Conservation (phyloP, 192 early-diverging fungal species). For the Tieghemiomyces parasiticus region DNA sequence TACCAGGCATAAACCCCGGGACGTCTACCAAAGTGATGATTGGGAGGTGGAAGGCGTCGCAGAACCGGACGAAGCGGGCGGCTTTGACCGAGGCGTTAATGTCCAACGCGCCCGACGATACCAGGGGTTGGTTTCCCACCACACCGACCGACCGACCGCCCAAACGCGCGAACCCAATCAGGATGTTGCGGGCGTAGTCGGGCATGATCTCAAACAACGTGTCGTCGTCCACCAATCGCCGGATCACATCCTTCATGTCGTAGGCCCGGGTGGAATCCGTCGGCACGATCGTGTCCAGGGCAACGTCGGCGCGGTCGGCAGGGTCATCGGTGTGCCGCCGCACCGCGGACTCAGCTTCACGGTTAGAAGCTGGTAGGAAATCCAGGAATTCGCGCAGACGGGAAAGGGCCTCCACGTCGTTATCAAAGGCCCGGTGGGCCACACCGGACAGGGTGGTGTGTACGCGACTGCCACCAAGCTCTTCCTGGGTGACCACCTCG, state of each 20-base stretch:
- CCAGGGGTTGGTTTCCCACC: constrained; percentile 90
- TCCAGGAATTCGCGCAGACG: constrained; percentile 71
- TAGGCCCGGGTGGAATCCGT: constrained; percentile 82
- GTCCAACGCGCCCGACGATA: constrained; percentile 89
- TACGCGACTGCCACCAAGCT: constrained; percentile 77
- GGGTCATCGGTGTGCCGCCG: constrained; percentile 48
- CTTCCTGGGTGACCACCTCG: constrained; percentile 88
- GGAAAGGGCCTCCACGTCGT: constrained; percentile 78
- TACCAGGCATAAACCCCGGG: constrained; percentile 91
- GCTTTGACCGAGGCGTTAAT: constrained; percentile 93
- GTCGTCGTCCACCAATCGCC: constrained; percentile 65
- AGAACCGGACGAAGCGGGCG: constrained; percentile 90
- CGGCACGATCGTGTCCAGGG: constrained; percentile 80
- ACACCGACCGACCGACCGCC: constrained; percentile 73
- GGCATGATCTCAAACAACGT: constrained; percentile 86
- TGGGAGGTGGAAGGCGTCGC: constrained; percentile 93
- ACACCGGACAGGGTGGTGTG: constrained; percentile 90
- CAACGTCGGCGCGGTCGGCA: constrained; percentile 46
- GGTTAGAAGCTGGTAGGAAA: constrained; percentile 77
- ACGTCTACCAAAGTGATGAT: constrained; percentile 91
- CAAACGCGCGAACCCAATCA: constrained; percentile 78
- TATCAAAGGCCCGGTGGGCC: constrained; percentile 83
- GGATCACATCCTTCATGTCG: constrained; percentile 82
- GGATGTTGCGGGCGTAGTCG: constrained; percentile 84
- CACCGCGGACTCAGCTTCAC: constrained; percentile 46